Evolutionary conservation across 2,329 filamentous ascomycete species (phyloP).

Genomic region (Fusarium sublunatum): DNA sequence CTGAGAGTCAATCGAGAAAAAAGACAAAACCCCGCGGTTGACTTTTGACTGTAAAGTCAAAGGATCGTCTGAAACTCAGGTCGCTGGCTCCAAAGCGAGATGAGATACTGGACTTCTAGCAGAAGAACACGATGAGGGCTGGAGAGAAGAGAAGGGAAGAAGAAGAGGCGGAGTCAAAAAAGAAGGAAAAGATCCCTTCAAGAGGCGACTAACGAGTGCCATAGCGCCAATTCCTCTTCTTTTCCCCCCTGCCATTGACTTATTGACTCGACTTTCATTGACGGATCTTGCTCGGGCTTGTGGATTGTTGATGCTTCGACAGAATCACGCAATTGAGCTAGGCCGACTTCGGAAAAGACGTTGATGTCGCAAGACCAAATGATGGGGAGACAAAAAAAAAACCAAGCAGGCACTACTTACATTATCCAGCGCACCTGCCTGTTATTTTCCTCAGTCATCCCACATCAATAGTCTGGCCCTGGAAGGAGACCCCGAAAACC

Average conservation of each 20-base stretch:
- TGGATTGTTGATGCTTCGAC: constrained; percentile 53
- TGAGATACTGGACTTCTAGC: constrained; percentile 39
- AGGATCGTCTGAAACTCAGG: constrained; percentile 32
- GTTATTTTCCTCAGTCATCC: constrained; percentile 23
- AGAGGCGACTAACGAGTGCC: constrained; percentile 42
- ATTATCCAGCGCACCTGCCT: neutral
- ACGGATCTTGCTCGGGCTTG: constrained; percentile 41
- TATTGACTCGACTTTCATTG: constrained; percentile 18
- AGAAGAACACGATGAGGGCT: constrained; percentile 24
- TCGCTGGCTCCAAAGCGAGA: constrained; percentile 41
- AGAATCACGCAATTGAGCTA: constrained; percentile 57
- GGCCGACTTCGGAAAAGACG: constrained; percentile 48
- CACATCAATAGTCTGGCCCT: constrained; percentile 26
- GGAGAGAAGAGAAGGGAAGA: constrained; percentile 8
- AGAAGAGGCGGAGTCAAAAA: constrained; percentile 19
- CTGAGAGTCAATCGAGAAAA: constrained; percentile 10
- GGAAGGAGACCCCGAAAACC: constrained; percentile 45
- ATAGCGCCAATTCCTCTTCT: constrained; percentile 27
- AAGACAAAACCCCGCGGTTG: constrained; percentile 12
- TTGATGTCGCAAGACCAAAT: constrained; percentile 39
- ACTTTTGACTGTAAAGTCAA: constrained; percentile 23
- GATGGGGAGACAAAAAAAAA: constrained; percentile 31
- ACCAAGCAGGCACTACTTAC: accelerated
- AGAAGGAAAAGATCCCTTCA: constrained; percentile 31
- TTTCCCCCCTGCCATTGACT: constrained; percentile 12